A percentile compares a stretch with the other conserved stretches of the same genome.
Evolutionary conservation across 257 asterid species (phyloP).

Genomic region (Misopates orontium): DNA sequence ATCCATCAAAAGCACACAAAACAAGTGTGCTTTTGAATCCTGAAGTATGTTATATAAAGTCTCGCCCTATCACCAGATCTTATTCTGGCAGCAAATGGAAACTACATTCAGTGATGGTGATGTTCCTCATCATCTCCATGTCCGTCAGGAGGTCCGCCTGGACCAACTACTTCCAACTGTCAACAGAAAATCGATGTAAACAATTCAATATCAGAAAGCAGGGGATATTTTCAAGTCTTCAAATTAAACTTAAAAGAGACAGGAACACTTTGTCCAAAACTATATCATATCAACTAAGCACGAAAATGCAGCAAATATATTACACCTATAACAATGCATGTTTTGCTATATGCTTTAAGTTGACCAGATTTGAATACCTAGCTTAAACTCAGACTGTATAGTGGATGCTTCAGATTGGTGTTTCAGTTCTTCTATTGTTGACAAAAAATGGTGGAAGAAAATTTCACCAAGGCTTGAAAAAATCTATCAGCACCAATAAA

Average conservation of each 20-base stretch:
- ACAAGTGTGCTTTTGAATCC: conserved; percentile 39
- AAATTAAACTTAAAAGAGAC: not conserved
- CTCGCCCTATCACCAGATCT: conserved; percentile 46
- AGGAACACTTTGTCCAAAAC: not conserved
- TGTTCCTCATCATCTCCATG: conserved; percentile 55
- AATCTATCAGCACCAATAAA: too few relatives aligned
- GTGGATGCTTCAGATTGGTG: too few relatives aligned
- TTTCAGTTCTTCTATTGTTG: too few relatives aligned
- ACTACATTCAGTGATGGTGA: conserved; percentile 51
- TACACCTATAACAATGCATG: too few relatives aligned
- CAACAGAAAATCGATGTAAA: conserved; percentile 12
- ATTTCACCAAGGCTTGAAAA: too few relatives aligned
- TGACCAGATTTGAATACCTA: too few relatives aligned
- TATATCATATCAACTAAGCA: too few relatives aligned
- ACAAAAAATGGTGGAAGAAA: too few relatives aligned
- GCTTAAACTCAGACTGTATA: too few relatives aligned
- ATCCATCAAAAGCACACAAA: conserved; percentile 33
- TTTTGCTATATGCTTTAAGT: too few relatives aligned
- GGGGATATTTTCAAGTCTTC: not conserved
- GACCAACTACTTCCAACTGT: conserved; percentile 89
- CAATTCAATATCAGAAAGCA: conserved; percentile 3
- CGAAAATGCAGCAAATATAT: too few relatives aligned
- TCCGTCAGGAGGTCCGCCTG: conserved; percentile 86
- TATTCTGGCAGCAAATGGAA: conserved; percentile 47
- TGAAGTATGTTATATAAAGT: conserved; percentile 35